phyloP scores from a whole-genome alignment of 225 moss, liverwort and hornwort species.

The Antitrichia curtipendula region DNA sequence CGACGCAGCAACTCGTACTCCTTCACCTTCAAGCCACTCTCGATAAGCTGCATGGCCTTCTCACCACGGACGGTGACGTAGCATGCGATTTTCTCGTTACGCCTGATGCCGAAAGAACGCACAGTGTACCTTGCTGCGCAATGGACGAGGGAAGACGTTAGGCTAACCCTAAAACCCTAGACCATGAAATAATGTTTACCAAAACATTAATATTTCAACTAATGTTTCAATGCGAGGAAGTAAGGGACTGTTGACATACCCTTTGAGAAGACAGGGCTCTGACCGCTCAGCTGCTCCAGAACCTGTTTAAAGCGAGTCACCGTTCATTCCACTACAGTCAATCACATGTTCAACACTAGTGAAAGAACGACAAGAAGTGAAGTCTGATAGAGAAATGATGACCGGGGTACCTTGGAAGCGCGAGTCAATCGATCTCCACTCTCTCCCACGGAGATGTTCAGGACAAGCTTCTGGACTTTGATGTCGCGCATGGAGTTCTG shows the following conservation, averaged over 20 bases:
- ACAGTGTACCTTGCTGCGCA: conserved; percentile 33
- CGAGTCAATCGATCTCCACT: conserved; percentile 41
- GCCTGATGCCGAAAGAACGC: conserved; percentile 37
- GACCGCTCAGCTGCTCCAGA: conserved; percentile 31
- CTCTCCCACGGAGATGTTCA: conserved; percentile 42
- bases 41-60: conserved; percentile 37
- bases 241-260: background rate
- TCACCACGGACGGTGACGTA: conserved; percentile 33
- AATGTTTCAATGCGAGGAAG: background rate
- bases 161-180: background rate
- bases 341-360: too few relatives aligned
- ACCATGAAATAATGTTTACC: background rate
- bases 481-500: conserved; percentile 33
- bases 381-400: background rate
- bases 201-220: background rate
- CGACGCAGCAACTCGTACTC: conserved; percentile 33
- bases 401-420: conserved; percentile 18
- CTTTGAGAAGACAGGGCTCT: conserved; percentile 32
- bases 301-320: background rate
- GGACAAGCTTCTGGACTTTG: conserved; percentile 35
- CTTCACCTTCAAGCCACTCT: conserved; percentile 39
- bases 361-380: background rate
- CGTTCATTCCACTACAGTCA: background rate
- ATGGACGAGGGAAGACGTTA: background rate
- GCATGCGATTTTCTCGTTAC: conserved; percentile 35